Evolutionary conservation across 768 basidiomycete species (phyloP).

Genomic region (Chalciporus sphaerocephalus): DNA sequence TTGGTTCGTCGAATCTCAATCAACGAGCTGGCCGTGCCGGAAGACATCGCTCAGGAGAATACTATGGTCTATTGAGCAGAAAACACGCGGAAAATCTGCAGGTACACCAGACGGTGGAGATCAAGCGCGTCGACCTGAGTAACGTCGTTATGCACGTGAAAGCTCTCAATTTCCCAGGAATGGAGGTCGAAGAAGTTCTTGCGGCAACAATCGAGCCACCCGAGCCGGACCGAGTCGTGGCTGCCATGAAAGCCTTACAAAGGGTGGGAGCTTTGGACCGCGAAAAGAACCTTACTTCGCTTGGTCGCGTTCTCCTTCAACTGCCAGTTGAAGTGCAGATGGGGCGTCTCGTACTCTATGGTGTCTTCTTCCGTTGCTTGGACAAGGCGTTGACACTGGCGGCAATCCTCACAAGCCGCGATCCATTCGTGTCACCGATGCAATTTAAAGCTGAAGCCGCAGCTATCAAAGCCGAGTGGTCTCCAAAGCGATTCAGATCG

Average conservation of each 20-base stretch:
- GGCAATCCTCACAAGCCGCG: slow-evolving; percentile 85
- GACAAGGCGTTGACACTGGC: slow-evolving; percentile 85
- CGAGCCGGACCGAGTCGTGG: slow-evolving; percentile 63
- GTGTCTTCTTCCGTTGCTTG: slow-evolving; percentile 89
- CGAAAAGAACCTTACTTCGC: slow-evolving; percentile 72
- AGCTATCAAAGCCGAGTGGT: slow-evolving; percentile 73
- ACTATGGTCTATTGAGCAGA: slow-evolving; percentile 77
- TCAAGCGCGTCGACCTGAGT: slow-evolving; percentile 86
- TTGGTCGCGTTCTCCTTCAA: slow-evolving; percentile 84
- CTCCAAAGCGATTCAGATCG: slow-evolving; percentile 73
- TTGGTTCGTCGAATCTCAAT: slow-evolving; percentile 83
- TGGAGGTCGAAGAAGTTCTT: slow-evolving; percentile 84
- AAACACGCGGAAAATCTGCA: slow-evolving; percentile 56
- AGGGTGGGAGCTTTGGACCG: slow-evolving; percentile 86
- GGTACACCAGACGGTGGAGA: slow-evolving; percentile 88
- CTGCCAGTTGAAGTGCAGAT: slow-evolving; percentile 88
- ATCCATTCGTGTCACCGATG: slow-evolving; percentile 85
- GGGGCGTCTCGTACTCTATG: slow-evolving; percentile 84
- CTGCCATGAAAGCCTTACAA: slow-evolving; percentile 74
- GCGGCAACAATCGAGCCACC: slow-evolving; percentile 86
- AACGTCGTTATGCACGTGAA: slow-evolving; percentile 97
- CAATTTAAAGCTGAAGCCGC: slow-evolving; percentile 68
- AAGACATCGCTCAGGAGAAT: slow-evolving; percentile 85
- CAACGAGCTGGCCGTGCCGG: slow-evolving; percentile 92
- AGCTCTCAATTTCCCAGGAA: slow-evolving; percentile 81